Evolutionary conservation across 2,329 filamentous ascomycete species (phyloP).

Genomic region (Boeremia exigua): DNA sequence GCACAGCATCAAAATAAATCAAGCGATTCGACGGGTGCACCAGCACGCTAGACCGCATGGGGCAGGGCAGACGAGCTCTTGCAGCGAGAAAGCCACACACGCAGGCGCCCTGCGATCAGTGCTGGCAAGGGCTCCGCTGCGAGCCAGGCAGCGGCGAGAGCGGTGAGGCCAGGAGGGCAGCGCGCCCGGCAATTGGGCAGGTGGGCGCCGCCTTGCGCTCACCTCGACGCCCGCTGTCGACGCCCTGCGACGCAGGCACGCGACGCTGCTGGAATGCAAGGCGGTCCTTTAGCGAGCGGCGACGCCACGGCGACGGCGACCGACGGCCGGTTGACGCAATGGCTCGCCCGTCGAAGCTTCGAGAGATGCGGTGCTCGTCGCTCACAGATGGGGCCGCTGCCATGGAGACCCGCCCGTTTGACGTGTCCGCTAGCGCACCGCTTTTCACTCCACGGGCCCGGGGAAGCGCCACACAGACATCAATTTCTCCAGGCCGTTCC

Average conservation of each 20-base stretch:
- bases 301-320: conserved; percentile 13
- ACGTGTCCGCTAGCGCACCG: conserved; percentile 39
- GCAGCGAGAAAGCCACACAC: conserved; percentile 25
- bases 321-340: conserved; percentile 6
- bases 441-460: conserved; percentile 22
- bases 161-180: conserved; percentile 7
- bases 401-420: conserved; percentile 32
- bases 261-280: conserved; percentile 7
- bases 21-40: conserved; percentile 18
- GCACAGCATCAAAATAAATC: conserved; percentile 36
- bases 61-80: conserved; percentile 36
- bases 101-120: conserved; percentile 9
- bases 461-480: conserved; percentile 27
- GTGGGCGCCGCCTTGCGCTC: not conserved
- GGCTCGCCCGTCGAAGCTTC: conserved; percentile 7
- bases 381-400: conserved; percentile 14
- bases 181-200: not conserved
- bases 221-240: not conserved
- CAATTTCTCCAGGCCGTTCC: conserved; percentile 17
- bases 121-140: conserved; percentile 13
- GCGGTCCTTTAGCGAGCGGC: conserved; percentile 12
- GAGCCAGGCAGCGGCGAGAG: conserved; percentile 9
- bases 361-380: conserved; percentile 12
- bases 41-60: conserved; percentile 30
- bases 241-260: not conserved